Evolutionary conservation across 768 basidiomycete species (phyloP), one percentile per base, ranked within the genome.

Genomic region (Leccinum subgranulosum): DNA sequence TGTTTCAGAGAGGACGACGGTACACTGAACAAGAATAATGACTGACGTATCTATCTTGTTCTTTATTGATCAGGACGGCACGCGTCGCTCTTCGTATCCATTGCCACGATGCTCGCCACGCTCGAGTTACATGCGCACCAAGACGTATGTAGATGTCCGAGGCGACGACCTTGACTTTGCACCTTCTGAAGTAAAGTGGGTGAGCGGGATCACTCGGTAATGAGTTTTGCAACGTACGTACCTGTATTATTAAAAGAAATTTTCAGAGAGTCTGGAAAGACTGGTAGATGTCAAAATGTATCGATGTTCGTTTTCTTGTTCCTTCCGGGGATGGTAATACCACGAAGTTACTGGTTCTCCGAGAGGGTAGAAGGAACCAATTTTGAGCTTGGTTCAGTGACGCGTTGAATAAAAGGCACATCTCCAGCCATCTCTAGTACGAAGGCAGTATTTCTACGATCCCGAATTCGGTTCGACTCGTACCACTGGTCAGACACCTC

Each of bases 101-200:
- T 48, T 21, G 19, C 33, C 29, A 59, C 51, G 14, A 65, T 65
- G 58, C 64, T 62, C 11, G 55, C 64, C 5, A 62, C 51, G 2
- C 21, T 65, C 28, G 56, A 55, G 1, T 60, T 64, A 23, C 17
- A 15, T 21, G 28, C n/a, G 23, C 31, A n/a, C 34, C 39, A 34
- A 41, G 58, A 60, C 39, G 39, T n/a, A n/a, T n/a, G n/a, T 17
- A 9, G n/a, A n/a, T 25, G 2, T 23, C 3, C n/a, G 54, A 12
- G 56, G 49, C 1, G 54, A 61, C 0, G 48, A 57, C 14, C 14
- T 36, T 1, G 4, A 11, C 2, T 41, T 56, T 25, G 19, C 8
- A 9, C 12, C 29, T 31, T 36, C 34, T 17, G 15, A 54, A 4
- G 34, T 53, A 7, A 47, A 54, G 46, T 65, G 55, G 31, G 5